These are phyloP conservation scores for Cryptococcus hybrid DNA, from an alignment of 1,284 basidiomycete genomes.

Conservation along the genomic window DNA sequence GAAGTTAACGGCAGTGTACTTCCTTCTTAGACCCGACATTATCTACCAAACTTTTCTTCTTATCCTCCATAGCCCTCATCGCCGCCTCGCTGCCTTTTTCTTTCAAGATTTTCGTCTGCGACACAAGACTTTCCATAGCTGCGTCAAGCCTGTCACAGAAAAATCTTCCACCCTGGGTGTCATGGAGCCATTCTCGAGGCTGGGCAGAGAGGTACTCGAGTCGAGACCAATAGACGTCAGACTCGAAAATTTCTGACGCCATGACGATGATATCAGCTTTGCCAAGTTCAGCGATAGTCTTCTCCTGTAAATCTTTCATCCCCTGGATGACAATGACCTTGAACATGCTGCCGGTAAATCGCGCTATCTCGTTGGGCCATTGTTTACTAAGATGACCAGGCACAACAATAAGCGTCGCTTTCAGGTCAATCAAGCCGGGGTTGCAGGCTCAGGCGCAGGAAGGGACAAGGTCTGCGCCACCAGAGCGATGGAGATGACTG, in stretches of 20 bases:
- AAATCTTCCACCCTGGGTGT: slow-evolving; percentile 69
- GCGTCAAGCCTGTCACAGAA: slow-evolving; percentile 75
- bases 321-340: slow-evolving; percentile 59
- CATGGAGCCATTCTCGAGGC: slow-evolving; percentile 41
- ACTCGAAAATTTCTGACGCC: slow-evolving; percentile 81
- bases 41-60: slow-evolving; percentile 37
- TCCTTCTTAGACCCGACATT: slow-evolving; percentile 39
- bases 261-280: slow-evolving; percentile 85
- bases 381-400: slow-evolving; percentile 86
- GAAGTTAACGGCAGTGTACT: slow-evolving; percentile 38
- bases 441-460: slow-evolving; percentile 56
- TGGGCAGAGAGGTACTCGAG: slow-evolving; percentile 55
- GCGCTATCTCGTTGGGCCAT: slow-evolving; percentile 82
- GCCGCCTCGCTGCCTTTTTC: slow-evolving; percentile 57
- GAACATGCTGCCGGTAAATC: slow-evolving; percentile 68
- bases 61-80: slow-evolving; percentile 61
- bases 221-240: slow-evolving; percentile 63
- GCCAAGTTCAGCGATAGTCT: slow-evolving; percentile 71
- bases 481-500: slow-evolving; percentile 87
- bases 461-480: slow-evolving; percentile 62
- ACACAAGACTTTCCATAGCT: slow-evolving; percentile 59
- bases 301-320: slow-evolving; percentile 67
- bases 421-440: slow-evolving; percentile 58
- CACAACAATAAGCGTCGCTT: slow-evolving; percentile 81
- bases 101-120: slow-evolving; percentile 64